phyloP scores from a whole-genome alignment of 495 filamentous ascomycete species.

The Cercophora sp. region DNA sequence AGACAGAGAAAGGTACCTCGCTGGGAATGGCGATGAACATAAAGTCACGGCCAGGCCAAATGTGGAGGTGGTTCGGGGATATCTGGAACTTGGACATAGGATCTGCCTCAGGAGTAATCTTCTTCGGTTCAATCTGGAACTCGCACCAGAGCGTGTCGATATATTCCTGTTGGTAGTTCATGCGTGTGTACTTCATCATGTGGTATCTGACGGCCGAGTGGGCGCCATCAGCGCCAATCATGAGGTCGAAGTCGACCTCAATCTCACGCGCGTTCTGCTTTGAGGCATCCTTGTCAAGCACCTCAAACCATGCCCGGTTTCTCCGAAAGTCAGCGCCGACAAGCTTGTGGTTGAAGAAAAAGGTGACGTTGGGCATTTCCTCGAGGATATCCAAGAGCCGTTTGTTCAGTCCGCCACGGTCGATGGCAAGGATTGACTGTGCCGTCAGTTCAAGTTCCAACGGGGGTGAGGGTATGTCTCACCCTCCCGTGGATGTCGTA shows the following conservation, averaged over 20 bases:
- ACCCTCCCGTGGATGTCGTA: slow-evolving; percentile 91
- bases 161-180: slow-evolving; percentile 92
- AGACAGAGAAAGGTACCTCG: slow-evolving; percentile 40
- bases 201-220: slow-evolving; percentile 87
- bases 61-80: slow-evolving; percentile 89
- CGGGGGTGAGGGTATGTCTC: slow-evolving; percentile 19
- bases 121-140: slow-evolving; percentile 64
- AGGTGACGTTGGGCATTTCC: slow-evolving; percentile 74
- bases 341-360: slow-evolving; percentile 90
- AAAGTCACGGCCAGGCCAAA: slow-evolving; percentile 87
- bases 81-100: slow-evolving; percentile 63
- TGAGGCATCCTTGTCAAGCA: slow-evolving; percentile 27
- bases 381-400: slow-evolving; percentile 81
- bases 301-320: slow-evolving; percentile 85
- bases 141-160: slow-evolving; percentile 98
- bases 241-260: slow-evolving; percentile 78
- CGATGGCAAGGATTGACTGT: slow-evolving; percentile 52
- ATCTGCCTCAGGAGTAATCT: slow-evolving; percentile 25
- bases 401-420: slow-evolving; percentile 81
- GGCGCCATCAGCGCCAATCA: slow-evolving; percentile 95
- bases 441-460: slow-evolving; percentile 2
- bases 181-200: slow-evolving; percentile 86
- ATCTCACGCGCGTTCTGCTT: slow-evolving; percentile 46
- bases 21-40: slow-evolving; percentile 99
- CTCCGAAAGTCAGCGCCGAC: slow-evolving; percentile 76